Evolutionary conservation across 495 filamentous ascomycete genomes (phyloP).

Genomic region (Oleoguttula mirabilis): DNA sequence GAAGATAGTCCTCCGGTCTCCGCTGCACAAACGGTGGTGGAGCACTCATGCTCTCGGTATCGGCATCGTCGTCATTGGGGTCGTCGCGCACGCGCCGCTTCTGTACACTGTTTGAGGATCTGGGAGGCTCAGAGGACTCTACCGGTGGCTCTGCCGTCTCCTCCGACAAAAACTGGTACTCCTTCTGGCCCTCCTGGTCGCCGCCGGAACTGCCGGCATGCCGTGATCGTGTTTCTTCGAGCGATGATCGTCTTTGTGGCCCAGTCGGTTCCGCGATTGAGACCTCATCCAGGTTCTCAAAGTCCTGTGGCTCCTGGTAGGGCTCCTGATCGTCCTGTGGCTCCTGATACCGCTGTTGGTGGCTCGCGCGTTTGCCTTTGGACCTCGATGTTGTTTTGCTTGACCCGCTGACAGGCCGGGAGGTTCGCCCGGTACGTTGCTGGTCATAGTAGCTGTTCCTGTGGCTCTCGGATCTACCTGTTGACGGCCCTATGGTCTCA

Average conservation of each 20-base stretch:
- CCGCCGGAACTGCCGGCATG: too few relatives aligned
- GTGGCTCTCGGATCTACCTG: slow-evolving; percentile 1
- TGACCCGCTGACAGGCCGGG: slow-evolving; percentile 5
- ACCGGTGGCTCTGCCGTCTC: too few relatives aligned
- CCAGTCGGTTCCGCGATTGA: background rate
- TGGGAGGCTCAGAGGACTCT: too few relatives aligned
- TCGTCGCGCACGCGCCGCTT: too few relatives aligned
- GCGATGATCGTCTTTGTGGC: too few relatives aligned
- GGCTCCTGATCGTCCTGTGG: too few relatives aligned
- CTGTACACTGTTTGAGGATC: too few relatives aligned
- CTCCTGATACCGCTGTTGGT: too few relatives aligned
- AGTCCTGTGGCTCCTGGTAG: slow-evolving; percentile 13
- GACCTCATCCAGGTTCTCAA: slow-evolving; percentile 19
- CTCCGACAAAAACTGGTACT: too few relatives aligned
- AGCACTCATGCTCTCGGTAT: slow-evolving; percentile 5
- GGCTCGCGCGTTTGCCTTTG: slow-evolving; percentile 12
- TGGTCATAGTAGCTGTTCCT: slow-evolving; percentile 12
- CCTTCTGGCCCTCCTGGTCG: too few relatives aligned
- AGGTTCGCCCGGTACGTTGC: slow-evolving; percentile 8
- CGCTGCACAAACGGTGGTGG: slow-evolving; percentile 2
- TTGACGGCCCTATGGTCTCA: background rate
- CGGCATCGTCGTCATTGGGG: slow-evolving; percentile 5
- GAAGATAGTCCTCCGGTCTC: slow-evolving; percentile 9
- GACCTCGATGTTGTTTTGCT: too few relatives aligned
- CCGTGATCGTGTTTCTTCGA: too few relatives aligned